A percentile compares a stretch with the other conserved stretches of the same genome.
These are phyloP conservation scores for Camelina hispida DNA, from an alignment of 345 rosid species.

Conservation along the genomic window DNA sequence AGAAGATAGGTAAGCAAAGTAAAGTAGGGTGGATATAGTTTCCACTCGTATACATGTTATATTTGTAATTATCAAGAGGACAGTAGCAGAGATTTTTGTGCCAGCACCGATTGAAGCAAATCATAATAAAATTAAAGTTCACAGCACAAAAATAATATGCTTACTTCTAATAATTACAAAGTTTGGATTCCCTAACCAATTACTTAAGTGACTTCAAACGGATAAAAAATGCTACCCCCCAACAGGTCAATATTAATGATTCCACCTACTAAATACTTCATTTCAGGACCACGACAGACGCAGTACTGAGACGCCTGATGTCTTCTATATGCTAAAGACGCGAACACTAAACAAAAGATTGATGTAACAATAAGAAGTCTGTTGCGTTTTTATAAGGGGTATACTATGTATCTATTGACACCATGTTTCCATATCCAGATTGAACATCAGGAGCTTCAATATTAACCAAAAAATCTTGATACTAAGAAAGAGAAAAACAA, in stretches of 20 bases:
- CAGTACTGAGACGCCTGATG: background rate
- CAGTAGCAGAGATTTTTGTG: conserved; percentile 4
- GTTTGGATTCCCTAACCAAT: background rate
- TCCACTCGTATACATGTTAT: conserved; percentile 18
- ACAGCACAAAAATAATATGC: conserved; percentile 8
- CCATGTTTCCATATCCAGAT: background rate
- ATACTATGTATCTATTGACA: background rate
- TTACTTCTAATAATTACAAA: background rate
- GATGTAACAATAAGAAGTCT: background rate
- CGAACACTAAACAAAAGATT: conserved; percentile 10
- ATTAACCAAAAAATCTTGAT: background rate
- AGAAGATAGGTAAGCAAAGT: conserved; percentile 17
- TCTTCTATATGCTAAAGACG: conserved; percentile 2
- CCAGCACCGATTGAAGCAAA: conserved; percentile 4
- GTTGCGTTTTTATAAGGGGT: background rate
- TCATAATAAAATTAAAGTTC: background rate
- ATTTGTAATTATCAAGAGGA: conserved; percentile 5
- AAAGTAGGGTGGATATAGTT: conserved; percentile 4
- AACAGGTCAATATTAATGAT: background rate
- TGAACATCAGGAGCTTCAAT: background rate
- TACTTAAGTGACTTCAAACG: background rate
- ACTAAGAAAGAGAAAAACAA: background rate
- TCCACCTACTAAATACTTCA: background rate
- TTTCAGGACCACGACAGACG: background rate
- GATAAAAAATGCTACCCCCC: background rate